A percentile compares a stretch with the other conserved stretches of the same genome.
phyloP scores from a whole-genome alignment of 129 eudicot species.

The Mikania micrantha region DNA sequence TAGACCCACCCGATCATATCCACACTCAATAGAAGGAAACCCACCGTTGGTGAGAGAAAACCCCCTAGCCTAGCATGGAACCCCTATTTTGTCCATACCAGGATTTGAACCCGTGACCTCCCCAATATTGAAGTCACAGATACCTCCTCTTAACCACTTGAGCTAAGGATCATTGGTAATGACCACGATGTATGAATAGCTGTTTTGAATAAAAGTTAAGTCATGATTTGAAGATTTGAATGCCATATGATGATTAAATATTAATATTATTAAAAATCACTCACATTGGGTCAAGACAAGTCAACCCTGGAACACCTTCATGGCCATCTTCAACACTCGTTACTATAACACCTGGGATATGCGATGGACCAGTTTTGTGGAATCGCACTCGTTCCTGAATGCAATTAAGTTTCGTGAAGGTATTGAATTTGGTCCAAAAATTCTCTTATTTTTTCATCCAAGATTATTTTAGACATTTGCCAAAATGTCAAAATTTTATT shows the following conservation, averaged over 20 bases:
- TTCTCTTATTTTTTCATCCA: background rate
- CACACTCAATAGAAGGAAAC: no score
- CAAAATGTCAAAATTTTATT: background rate
- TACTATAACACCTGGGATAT: constrained; percentile 79
- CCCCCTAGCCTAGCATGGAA: no score
- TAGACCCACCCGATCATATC: no score
- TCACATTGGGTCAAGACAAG: constrained; percentile 73
- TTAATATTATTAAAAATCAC: constrained; percentile 16
- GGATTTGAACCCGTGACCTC: no score
- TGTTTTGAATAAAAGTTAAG: constrained; percentile 17
- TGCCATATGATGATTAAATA: background rate
- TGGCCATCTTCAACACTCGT: constrained; percentile 94
- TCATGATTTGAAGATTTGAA: constrained; percentile 2
- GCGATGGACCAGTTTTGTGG: constrained; percentile 72
- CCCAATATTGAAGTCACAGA: no score
- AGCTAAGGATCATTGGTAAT: no score
- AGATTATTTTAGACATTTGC: background rate
- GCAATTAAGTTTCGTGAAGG: background rate
- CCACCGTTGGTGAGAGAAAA: no score
- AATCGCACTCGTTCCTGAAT: constrained; percentile 75
- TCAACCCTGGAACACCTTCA: constrained; percentile 60
- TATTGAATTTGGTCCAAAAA: background rate
- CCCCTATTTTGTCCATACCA: no score
- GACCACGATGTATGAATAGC: constrained; percentile 69
- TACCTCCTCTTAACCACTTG: no score